Evolutionary conservation across 352 stramenopile species (phyloP).

Genomic region (Phytophthora pluvialis): DNA sequence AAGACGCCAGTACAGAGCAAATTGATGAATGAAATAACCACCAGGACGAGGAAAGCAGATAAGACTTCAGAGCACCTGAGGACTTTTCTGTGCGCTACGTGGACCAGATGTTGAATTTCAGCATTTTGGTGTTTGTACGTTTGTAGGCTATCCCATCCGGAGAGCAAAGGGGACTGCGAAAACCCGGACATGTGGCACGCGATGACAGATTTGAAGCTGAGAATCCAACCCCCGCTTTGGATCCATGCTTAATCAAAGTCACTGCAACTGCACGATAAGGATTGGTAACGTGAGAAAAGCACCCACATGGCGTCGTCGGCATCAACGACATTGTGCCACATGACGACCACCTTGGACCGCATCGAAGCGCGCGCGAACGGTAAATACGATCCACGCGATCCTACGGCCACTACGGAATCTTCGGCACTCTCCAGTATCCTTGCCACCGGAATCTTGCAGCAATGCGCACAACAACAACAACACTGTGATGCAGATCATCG

Average conservation of each 20-base stretch:
- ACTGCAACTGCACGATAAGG: slow-evolving; percentile 1
- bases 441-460: not conserved
- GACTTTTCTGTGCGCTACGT: slow-evolving; percentile 7
- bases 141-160: slow-evolving; percentile 12
- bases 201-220: slow-evolving; percentile 9
- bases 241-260: too few species aligned
- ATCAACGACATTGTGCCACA: not conserved
- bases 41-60: slow-evolving; percentile 5
- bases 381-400: not conserved
- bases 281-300: slow-evolving; percentile 12
- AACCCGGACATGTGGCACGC: not conserved
- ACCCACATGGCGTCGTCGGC: slow-evolving; percentile 1
- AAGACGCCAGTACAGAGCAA: not conserved
- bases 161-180: slow-evolving; percentile 5
- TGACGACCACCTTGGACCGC: not conserved
- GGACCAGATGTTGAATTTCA: slow-evolving; percentile 20
- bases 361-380: too few species aligned
- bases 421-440: not conserved
- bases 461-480: not conserved
- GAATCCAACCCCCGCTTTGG: not conserved
- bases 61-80: slow-evolving; percentile 9
- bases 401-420: too few species aligned
- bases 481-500: not conserved
- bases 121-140: slow-evolving; percentile 17
- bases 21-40: slow-evolving; percentile 27